Conservation (phyloP, 2,329 filamentous ascomycete species). For the Nemania sp. region DNA sequence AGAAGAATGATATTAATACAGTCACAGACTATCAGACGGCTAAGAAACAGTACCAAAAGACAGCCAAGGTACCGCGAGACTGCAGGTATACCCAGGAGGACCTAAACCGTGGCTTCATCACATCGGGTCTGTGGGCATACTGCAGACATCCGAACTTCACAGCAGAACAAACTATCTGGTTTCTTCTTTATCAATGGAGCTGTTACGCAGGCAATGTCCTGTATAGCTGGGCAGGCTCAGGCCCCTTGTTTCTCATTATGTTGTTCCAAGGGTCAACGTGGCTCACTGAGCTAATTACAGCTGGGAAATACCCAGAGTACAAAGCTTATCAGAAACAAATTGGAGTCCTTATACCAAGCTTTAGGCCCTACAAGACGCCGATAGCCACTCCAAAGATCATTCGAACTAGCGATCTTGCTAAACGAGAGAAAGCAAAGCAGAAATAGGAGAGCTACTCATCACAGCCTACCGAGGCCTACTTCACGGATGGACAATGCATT, state of each 20-base stretch:
- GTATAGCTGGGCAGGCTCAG: conserved; percentile 83
- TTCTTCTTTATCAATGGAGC: conserved; percentile 88
- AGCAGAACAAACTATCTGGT: conserved; percentile 91
- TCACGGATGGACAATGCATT: no score
- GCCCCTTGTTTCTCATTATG: conserved; percentile 75
- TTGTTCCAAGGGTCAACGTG: conserved; percentile 92
- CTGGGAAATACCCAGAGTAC: conserved; percentile 90
- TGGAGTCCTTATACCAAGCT: conserved; percentile 81
- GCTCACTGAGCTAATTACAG: conserved; percentile 85
- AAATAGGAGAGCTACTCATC: conserved; percentile 46
- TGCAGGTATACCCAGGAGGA: conserved; percentile 77
- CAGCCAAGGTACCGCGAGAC: conserved; percentile 74
- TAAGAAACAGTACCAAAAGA: conserved; percentile 79
- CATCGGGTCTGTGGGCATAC: conserved; percentile 85
- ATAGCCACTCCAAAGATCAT: conserved; percentile 59
- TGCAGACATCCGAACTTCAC: conserved; percentile 96
- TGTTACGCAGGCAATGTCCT: conserved; percentile 77
- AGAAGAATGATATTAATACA: conserved; percentile 35
- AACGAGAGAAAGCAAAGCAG: conserved; percentile 58
- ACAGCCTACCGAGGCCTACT: no score
- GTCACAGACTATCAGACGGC: conserved; percentile 79
- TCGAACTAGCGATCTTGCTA: conserved; percentile 63
- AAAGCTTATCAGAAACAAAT: conserved; percentile 84
- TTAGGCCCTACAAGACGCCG: conserved; percentile 59
- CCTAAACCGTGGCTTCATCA: conserved; percentile 89